Conservation (phyloP, 225 moss, liverwort and hornwort species). For the Ulota crispa region DNA sequence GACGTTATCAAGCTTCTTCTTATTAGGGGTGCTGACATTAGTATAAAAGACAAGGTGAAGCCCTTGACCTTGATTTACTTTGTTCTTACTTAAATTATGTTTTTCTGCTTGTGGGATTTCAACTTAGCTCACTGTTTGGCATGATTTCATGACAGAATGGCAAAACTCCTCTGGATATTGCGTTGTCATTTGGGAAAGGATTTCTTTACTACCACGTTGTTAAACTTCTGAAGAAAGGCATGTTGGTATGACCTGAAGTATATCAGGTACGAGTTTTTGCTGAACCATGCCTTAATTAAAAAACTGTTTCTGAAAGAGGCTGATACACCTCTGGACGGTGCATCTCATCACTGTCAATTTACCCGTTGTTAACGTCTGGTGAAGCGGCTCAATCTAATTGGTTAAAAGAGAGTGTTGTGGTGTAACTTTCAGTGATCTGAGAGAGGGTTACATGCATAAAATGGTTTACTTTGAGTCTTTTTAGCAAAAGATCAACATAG, state of each 20-base stretch:
- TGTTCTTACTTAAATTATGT: neutral
- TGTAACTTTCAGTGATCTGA: too few species aligned
- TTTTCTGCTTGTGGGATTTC: neutral
- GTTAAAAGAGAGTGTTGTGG: too few species aligned
- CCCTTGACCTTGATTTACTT: conserved; percentile 11
- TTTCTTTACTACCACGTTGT: conserved; percentile 86
- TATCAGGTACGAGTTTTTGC: neutral
- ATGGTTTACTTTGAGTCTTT: too few species aligned
- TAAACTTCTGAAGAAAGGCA: conserved; percentile 69
- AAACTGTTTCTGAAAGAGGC: neutral
- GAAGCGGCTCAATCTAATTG: too few species aligned
- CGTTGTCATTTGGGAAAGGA: conserved; percentile 80
- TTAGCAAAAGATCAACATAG: too few species aligned
- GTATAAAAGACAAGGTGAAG: conserved; percentile 44
- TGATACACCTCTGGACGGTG: neutral
- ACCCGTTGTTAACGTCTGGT: too few species aligned
- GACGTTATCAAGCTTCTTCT: conserved; percentile 75
- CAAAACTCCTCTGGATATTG: conserved; percentile 71
- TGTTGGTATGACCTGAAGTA: conserved; percentile 36
- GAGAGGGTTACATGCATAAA: too few species aligned
- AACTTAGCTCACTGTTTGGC: conserved; percentile 19
- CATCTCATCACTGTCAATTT: too few species aligned
- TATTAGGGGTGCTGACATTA: conserved; percentile 64
- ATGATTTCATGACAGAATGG: conserved; percentile 48
- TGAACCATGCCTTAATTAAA: neutral